Evolutionary conservation across 2,329 filamentous ascomycete genomes (phyloP).

Genomic region (Aspergillus melleus): DNA sequence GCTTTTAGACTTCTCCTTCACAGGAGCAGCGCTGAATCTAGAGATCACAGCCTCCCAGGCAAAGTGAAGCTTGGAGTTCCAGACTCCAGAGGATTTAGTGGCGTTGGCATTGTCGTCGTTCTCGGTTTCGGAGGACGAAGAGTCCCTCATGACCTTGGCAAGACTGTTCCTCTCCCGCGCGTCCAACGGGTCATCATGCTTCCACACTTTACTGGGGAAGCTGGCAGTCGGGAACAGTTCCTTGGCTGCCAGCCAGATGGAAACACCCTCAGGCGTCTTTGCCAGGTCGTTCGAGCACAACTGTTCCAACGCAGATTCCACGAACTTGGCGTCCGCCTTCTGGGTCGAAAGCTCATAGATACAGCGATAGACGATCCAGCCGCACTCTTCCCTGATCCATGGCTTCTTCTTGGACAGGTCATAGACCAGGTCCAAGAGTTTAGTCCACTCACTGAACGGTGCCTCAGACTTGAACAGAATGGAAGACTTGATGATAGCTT

Average conservation of each 20-base stretch:
- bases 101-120: constrained; percentile 30
- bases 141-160: constrained; percentile 76
- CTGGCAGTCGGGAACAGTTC: constrained; percentile 64
- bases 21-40: constrained; percentile 34
- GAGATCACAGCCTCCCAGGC: constrained; percentile 80
- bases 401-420: constrained; percentile 76
- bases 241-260: constrained; percentile 76
- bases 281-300: constrained; percentile 66
- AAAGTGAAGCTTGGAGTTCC: constrained; percentile 80
- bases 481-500: constrained; percentile 79
- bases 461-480: constrained; percentile 63
- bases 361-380: constrained; percentile 75
- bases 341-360: constrained; percentile 55
- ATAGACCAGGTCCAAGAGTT: constrained; percentile 71
- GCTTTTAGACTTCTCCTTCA: constrained; percentile 30
- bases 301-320: constrained; percentile 62
- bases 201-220: constrained; percentile 71
- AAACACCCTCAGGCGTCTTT: constrained; percentile 83
- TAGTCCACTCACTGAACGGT: constrained; percentile 52
- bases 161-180: constrained; percentile 67
- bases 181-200: constrained; percentile 68
- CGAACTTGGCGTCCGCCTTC: constrained; percentile 48
- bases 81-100: constrained; percentile 61
- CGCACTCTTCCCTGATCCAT: constrained; percentile 87
- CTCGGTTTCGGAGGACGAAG: constrained; percentile 32